phyloP scores from a whole-genome alignment of 352 stramenopile genomes.

The Globisporangium solare region DNA sequence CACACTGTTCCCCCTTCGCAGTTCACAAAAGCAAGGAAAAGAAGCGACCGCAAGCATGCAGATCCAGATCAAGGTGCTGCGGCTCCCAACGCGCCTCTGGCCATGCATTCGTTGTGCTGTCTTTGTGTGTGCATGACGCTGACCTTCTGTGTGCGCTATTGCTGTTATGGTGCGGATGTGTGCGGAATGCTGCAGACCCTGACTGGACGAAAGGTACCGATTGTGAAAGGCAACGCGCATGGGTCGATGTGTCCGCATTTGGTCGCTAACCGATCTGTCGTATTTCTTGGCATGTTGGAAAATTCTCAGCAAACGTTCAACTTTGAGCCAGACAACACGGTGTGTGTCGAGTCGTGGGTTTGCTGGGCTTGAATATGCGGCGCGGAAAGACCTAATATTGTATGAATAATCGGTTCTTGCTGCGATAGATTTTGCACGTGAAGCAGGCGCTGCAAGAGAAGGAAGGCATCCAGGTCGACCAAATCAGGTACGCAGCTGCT shows the following conservation, averaged over 20 bases:
- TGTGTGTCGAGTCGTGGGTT: constrained; percentile 14
- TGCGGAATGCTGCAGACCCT: constrained; percentile 46
- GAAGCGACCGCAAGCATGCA: constrained; percentile 37
- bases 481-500: constrained; percentile 42
- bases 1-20: neutral
- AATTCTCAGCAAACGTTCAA: constrained; percentile 79
- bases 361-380: neutral
- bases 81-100: neutral
- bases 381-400: neutral
- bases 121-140: neutral
- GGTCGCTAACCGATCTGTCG: no score
- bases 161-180: neutral
- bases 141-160: neutral
- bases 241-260: no score
- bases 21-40: constrained; percentile 9
- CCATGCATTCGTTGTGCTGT: neutral
- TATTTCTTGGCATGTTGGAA: neutral
- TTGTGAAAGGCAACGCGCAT: neutral
- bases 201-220: constrained; percentile 68
- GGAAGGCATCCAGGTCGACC: constrained; percentile 92
- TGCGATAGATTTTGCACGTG: constrained; percentile 90
- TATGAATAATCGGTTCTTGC: neutral
- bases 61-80: constrained; percentile 82
- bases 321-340: constrained; percentile 85
- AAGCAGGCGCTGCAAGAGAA: constrained; percentile 99